Evolutionary conservation across 1,284 basidiomycete species (phyloP).

Genomic region (Heterobasidion irregulare): DNA sequence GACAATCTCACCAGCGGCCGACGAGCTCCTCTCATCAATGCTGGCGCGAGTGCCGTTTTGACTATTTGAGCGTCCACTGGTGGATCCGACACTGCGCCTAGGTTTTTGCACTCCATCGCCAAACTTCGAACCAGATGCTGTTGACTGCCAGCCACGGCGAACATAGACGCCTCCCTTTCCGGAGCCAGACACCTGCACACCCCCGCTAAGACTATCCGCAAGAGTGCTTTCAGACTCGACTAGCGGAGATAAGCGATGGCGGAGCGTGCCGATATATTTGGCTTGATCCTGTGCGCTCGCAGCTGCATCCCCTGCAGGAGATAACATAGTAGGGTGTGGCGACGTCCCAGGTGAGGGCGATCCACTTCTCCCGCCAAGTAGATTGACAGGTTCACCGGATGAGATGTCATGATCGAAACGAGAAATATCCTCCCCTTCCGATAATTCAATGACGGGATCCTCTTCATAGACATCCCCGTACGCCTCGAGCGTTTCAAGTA

Average conservation of each 20-base stretch:
- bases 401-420: conserved; percentile 1
- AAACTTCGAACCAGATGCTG: conserved; percentile 28
- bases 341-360: neutral
- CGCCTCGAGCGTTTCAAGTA: conserved; percentile 59
- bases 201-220: conserved; percentile 64
- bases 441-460: conserved; percentile 8
- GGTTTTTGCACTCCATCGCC: conserved; percentile 20
- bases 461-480: conserved; percentile 57
- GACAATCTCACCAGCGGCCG: conserved; percentile 42
- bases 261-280: conserved; percentile 44
- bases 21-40: conserved; percentile 10
- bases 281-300: neutral
- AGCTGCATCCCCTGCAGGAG: neutral
- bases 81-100: conserved; percentile 15
- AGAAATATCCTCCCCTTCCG: conserved; percentile 6
- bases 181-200: conserved; percentile 59
- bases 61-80: conserved; percentile 12
- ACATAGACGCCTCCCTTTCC: conserved; percentile 68
- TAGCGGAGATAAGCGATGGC: conserved; percentile 50
- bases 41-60: neutral
- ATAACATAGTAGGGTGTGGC: neutral
- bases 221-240: conserved; percentile 53
- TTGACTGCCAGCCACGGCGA: conserved; percentile 71
- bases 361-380: conserved; percentile 8
- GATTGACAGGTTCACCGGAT: conserved; percentile 8